Base-by-base conservation (phyloP, 73 alveolate species). In the Paramecium sonneborni region DNA sequence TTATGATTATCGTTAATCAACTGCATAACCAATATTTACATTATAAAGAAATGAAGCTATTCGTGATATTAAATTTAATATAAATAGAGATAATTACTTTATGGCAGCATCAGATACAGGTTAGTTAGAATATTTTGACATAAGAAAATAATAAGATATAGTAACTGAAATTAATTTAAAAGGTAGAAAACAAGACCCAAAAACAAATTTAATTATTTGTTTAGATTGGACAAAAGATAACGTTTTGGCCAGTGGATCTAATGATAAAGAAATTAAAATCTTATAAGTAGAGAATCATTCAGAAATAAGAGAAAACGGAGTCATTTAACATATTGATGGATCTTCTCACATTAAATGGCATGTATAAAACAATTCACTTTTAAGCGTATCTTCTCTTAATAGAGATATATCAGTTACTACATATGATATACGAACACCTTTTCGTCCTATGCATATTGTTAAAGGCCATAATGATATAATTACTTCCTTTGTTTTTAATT, bases 361-460 rank as follows among this genome's bases (percentile, higher is more conserved):
- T 43, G 32, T 18, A 6, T 43, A 79, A 43, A 46, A 35, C 24
- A 23, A 34, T 35, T 35, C 55, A 11, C 26, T 37, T 14, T 20
- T 79, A 18, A 43, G 76, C 6, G 90, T 79, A 3, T 79, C 90
- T 18, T 79, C 90, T 12, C 30, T 79, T 9, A 79, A 79, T 79
- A 79, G 90, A 46, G 90, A 79, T 79, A 79, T 43, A n/a, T 79
- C 90, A 79, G 90, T 79, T 3, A 79, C 90, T 20, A 46, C 74
- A 1, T 79, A 30, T 20, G 90, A 79, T 20, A 79, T 79, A 3
- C 9, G 48, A 23, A 30, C 69, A 14, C 69, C 69, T 9, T 72
- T 34, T n/a, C 20, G 90, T 41, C 90, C 90, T 23, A 41, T 43
- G 32, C 41, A 41, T 39, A 30, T 30, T 12, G 32, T 79, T 14